Base-by-base conservation (phyloP, 768 basidiomycete genomes). In the Tremella fuciformis region DNA sequence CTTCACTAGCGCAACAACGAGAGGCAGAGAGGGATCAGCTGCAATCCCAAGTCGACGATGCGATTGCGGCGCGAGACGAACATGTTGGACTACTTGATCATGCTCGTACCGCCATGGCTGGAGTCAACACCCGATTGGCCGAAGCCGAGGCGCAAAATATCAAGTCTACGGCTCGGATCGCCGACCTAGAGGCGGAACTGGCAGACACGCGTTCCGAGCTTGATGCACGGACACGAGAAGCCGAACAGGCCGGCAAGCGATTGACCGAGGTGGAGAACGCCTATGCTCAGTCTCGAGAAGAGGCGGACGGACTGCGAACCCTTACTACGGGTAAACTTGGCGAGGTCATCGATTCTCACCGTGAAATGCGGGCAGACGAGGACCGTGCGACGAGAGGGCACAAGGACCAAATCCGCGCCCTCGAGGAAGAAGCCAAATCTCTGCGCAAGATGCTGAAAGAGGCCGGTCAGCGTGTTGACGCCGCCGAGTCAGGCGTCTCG, bases 281-380 rank as follows among this genome's bases (percentile, higher is more conserved):
- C 8, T 96, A 91, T 86, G 84, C 88, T 22, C 88, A 91, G 76
- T 90, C 91, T 42, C 85, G 91, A 13, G 88, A 93, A 78, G 91
- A 97, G 79, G 90, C 91, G 2, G 93, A 96, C 75, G 85, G 88
- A 1, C 85, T 92, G 76, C 82, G 91, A 54, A 87, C 88, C 19
- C 80, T 91, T 52, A 92, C 92, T 1, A 94, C 90, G 1, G 85
- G 86, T 48, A 83, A 86, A 68, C 82, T 96, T 2, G 91, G 91
- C 21, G 85, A 93, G 72, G 81, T 96, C 18, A 80, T 96, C 47
- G 89, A 93, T 72, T 86, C 88, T 1, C 92, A 94, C 79, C 84
- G 86, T 37, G 88, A 90, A 67, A 81, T 92, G 52, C 85, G 84
- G 75, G 83, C 86, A 13, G 91, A 91, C 69, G 90, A 96, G 71